Evolutionary conservation across 148 eudicot genomes (phyloP), one percentile per base, ranked within the genome.

Genomic region (Amaranthus palmeri): DNA sequence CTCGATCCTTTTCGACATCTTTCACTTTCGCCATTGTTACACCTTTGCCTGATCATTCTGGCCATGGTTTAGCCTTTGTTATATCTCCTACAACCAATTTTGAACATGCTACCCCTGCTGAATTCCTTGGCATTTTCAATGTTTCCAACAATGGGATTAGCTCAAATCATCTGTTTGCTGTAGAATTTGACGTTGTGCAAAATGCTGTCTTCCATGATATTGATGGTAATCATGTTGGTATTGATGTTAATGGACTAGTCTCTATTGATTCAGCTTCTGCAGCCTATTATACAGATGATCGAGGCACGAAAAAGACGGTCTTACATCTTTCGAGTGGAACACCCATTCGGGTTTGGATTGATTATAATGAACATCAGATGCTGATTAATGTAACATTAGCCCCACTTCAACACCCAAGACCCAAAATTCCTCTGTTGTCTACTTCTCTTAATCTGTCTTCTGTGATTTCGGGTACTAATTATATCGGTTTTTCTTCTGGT

Each of bases 211-310:
- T 82, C 61, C 10, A 44, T 8, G 85, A 82, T 12, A 69, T 59
- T 51, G 64, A 78, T 69, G 72, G 76, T 4, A 82, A 82, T 64
- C 85, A 82, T 72, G 82, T 78, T 10, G 85, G 84, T 0, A 68
- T 78, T 14, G 84, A 78, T 61, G 36, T 78, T 41, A 72, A 78
- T 67, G 45, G 81, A 8, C 54, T 78, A n/a, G 60, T 10, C 13
- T 78, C 81, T 10, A 61, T 10, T 61, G 69, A 25, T 40, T 72
- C 81, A 10, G 46, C 76, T 67, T 78, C 81, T 9, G 81, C 73
- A 0, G 69, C 56, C 3, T 78, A 67, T 65, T 72, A 72, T 45
- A 59, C 69, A 25, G 76, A 68, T 10, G 56, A 53, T 9, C 17
- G 5, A 51, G 36, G 65, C 48, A 46, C 7, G 15, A 67, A 61